Percentiles rank a stretch among this genome's conserved stretches.
These are phyloP conservation scores for Boletus barrowsii DNA, from an alignment of 768 basidiomycete genomes.

Conservation along the genomic window DNA sequence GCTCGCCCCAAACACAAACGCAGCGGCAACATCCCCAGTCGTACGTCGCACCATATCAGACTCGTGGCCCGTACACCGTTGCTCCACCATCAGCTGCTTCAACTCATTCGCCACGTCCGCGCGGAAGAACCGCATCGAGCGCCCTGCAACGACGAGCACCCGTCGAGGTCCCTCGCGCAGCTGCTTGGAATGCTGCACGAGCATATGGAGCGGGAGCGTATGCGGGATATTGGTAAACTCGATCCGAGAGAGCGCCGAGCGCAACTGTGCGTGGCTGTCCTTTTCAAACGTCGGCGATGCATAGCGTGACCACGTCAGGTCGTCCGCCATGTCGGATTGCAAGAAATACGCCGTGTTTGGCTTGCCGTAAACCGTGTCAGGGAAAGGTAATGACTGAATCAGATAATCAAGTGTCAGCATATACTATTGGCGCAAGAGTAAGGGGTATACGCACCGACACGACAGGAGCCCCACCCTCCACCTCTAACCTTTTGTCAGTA, in stretches of 20 bases:
- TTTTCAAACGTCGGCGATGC: constrained; percentile 28
- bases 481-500: constrained; percentile 46
- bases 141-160: constrained; percentile 67
- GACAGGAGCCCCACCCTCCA: constrained; percentile 30
- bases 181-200: constrained; percentile 42
- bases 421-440: not conserved
- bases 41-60: constrained; percentile 62
- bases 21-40: constrained; percentile 80
- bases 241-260: constrained; percentile 57
- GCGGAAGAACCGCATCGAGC: constrained; percentile 67
- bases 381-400: constrained; percentile 45
- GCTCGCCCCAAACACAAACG: constrained; percentile 63
- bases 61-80: constrained; percentile 9
- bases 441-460: constrained; percentile 9
- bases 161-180: constrained; percentile 33
- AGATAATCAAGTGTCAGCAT: not conserved
- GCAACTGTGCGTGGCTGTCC: constrained; percentile 5
- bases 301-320: constrained; percentile 69
- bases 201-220: constrained; percentile 52
- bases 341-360: constrained; percentile 62
- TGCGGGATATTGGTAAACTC: constrained; percentile 53
- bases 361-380: constrained; percentile 72
- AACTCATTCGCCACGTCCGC: constrained; percentile 63
- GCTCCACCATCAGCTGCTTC: constrained; percentile 40
- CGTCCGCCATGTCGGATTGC: constrained; percentile 80